Base-by-base conservation (phyloP, 192 early-diverging fungal genomes). In the Coemansia javaensis region DNA sequence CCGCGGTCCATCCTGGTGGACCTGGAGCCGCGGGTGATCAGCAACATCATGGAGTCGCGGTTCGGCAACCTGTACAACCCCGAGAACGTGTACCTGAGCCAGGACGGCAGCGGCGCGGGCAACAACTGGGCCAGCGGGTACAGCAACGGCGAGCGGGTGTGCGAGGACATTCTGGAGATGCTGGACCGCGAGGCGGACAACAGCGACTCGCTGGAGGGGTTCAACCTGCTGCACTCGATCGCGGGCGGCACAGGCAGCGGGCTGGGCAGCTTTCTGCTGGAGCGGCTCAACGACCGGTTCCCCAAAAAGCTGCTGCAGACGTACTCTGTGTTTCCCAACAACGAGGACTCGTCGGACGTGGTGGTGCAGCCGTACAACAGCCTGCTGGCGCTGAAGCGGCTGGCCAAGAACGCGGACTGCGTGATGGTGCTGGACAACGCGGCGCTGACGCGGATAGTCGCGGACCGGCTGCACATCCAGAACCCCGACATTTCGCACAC, bases 331-430 rank as follows among this genome's bases (percentile, higher is more conserved):
- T 98, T 98, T 62, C 94, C 96, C 10, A 99, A 99, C 63, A 88
- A 83, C 59, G 87, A 90, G 32, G 90, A 94, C 49, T 82, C 83
- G 32, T 91, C 92, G 7, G 94, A 98, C 60, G 89, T 95, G 16
- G 92, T 98, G 22, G 93, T 98, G 30, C 95, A 98, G 65, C 95
- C 95, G 12, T 98, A 98, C 59, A 98, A 98, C 74, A 91, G 89
- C 14, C 81, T 99, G 74, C 66, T 99, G 46, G 86, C 84, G 48
- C 72, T 97, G 53, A 96, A 94, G 74, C 66, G 96, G 40, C 66
- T 99, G 57, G 89, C 91, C 2, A 77, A 80, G 40, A 91, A 92
- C 72, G 93, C 94, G 5, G 96, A 99, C 65, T 91, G 90, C 61
- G 96, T 99, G 32, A 84, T 95, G 41, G 96, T 99, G 3, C 64